Evolutionary conservation across 2,329 filamentous ascomycete species (phyloP).

Genomic region (Fusarium odoratissimum): DNA sequence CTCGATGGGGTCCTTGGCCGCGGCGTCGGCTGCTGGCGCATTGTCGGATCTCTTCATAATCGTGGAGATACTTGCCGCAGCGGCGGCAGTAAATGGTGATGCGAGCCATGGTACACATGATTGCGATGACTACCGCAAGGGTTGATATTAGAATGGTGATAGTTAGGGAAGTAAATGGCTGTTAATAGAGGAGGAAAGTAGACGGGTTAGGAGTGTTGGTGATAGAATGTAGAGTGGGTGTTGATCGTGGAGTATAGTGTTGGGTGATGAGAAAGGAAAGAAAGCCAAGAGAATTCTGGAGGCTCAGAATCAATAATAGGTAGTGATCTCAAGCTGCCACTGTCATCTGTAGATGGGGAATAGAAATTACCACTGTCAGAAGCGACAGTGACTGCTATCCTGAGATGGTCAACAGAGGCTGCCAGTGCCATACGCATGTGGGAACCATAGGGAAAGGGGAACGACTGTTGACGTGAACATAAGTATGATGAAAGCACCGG

Average conservation of each 20-base stretch:
- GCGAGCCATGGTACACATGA: neutral
- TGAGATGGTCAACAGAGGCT: no score
- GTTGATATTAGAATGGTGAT: no score
- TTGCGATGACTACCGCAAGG: no score
- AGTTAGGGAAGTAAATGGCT: no score
- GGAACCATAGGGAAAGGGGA: neutral
- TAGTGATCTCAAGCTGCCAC: neutral
- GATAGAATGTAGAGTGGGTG: no score
- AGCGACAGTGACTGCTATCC: neutral
- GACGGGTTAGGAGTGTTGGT: no score
- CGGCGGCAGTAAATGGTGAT: neutral
- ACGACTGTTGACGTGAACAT: neutral
- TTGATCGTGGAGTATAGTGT: neutral
- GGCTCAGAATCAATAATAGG: rapidly evolving
- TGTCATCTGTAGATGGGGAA: rapidly evolving
- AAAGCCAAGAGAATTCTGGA: neutral
- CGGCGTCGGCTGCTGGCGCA: no score
- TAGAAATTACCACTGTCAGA: neutral
- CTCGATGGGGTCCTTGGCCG: no score
- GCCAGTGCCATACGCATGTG: neutral
- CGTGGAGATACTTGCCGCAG: neutral
- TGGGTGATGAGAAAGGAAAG: neutral
- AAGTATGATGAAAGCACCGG: rapidly evolving
- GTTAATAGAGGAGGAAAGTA: neutral
- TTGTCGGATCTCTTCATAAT: no score